Evolutionary conservation across 352 stramenopile genomes (phyloP).

Genomic region (Pythium pectinolyticum): DNA sequence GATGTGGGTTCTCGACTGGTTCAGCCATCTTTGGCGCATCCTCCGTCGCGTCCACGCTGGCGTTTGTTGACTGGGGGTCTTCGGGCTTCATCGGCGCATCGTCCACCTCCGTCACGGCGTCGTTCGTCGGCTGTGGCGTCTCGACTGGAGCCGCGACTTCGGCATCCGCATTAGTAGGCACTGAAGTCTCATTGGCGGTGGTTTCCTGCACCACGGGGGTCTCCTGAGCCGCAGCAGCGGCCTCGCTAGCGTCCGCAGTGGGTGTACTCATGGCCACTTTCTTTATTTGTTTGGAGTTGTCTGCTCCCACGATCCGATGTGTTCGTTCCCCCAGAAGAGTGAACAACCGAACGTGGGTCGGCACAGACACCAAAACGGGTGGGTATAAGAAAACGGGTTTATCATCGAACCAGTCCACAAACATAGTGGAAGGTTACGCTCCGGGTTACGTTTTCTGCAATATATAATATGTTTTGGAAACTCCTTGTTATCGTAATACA

Average conservation of each 20-base stretch:
- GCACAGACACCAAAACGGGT: too few relatives aligned
- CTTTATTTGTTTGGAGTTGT: background rate
- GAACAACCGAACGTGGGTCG: conserved; percentile 12
- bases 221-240: background rate
- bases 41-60: conserved; percentile 8
- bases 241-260: background rate
- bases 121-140: background rate
- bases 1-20: background rate
- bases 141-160: conserved; percentile 2
- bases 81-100: conserved; percentile 33
- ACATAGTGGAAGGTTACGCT: too few relatives aligned
- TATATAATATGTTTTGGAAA: too few relatives aligned
- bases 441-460: too few relatives aligned
- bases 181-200: conserved; percentile 6
- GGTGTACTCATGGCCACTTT: background rate
- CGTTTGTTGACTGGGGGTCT: too few relatives aligned
- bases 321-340: conserved; percentile 36
- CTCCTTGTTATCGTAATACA: too few relatives aligned
- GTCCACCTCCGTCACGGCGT: background rate
- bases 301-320: too few relatives aligned
- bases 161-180: conserved; percentile 12
- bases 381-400: too few relatives aligned
- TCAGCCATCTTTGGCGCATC: background rate
- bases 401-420: too few relatives aligned
- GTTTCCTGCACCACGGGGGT: background rate